Percentiles rank a stretch among this genome's conserved stretches.
These are phyloP conservation scores for Phytophthora crassamura DNA, from an alignment of 352 stramenopile species.

Conservation along the genomic window DNA sequence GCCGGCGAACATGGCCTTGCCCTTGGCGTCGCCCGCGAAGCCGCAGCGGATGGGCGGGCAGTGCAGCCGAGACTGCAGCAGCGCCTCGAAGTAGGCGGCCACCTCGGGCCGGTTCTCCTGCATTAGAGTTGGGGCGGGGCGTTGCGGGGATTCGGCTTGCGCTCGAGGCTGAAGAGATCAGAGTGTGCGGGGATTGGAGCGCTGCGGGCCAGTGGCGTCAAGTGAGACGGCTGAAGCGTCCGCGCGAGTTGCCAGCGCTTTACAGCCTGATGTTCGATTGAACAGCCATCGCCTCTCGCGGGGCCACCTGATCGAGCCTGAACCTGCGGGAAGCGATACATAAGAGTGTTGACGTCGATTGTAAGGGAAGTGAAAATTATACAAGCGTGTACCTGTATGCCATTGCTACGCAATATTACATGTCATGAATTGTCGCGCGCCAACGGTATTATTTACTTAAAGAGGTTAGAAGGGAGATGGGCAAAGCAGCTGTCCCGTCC, in stretches of 20 bases:
- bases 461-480: no score
- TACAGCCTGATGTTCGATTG: constrained; percentile 32
- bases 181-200: not conserved
- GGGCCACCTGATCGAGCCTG: not conserved
- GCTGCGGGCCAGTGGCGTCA: no score
- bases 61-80: constrained; percentile 60
- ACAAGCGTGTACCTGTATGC: not conserved
- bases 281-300: constrained; percentile 5
- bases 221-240: no score
- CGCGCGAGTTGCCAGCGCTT: constrained; percentile 18
- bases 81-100: constrained; percentile 67
- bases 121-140: constrained; percentile 20
- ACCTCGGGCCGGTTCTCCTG: constrained; percentile 53
- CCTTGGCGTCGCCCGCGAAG: constrained; percentile 57
- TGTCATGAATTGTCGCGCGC: no score
- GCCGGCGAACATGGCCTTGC: constrained; percentile 76
- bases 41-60: constrained; percentile 63
- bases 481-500: no score
- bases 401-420: no score
- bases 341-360: no score
- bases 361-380: not conserved
- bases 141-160: not conserved
- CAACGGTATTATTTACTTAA: no score
- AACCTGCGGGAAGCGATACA: not conserved
- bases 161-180: constrained; percentile 17